Base-by-base conservation (phyloP, 306 rosid genomes). In the Chamaecrista fasciculata region DNA sequence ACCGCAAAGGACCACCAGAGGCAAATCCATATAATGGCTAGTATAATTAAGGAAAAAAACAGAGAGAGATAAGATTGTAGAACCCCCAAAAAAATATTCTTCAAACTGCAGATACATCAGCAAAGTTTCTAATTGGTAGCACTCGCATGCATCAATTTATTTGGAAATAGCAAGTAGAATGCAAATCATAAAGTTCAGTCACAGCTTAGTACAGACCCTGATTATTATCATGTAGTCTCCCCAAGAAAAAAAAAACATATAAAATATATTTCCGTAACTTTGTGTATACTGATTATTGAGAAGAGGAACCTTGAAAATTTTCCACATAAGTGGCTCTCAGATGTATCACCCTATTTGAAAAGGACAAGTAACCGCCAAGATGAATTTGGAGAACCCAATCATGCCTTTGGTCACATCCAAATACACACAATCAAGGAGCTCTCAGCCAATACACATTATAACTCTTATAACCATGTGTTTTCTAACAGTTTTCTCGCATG, bases 21-120 rank as follows among this genome's bases (percentile, higher is more conserved):
- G 97, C 84, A 84, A 88, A 93, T 70, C 97, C 97, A 65, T 86
- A 93, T 62, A 93, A 71, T 26, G 98, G 97, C 98, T 94, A 78
- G 44, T 47, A 81, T 20, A 69, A 64, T 68, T 57, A 18, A 73
- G 33, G 56, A 64, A 50, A 75, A 69, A 70, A 67, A 15, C 3
- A 11, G 21, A 60, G 18, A 59, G 9, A 33, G 36, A 8, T 24
- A 25, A 66, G 62, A 74, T 52, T 44, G 75, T 31, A 42, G 56
- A 67, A 19, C 63, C 20, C 63, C 20, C 51, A 68, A 43, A 75
- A 31, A 21, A 19, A 37, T 65, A 23, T 72, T 67, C 3, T 36
- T 21, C 43, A 25, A 16, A 29, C 52, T 15, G 9, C 31, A 25
- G 8, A 39, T 29, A 29, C 18, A 46, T 36, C 44, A 36, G 28